Evolutionary conservation across 164 flowering plant genomes (phyloP), one percentile per base, ranked within the genome.

Genomic region (Euptelea pleiosperma): DNA sequence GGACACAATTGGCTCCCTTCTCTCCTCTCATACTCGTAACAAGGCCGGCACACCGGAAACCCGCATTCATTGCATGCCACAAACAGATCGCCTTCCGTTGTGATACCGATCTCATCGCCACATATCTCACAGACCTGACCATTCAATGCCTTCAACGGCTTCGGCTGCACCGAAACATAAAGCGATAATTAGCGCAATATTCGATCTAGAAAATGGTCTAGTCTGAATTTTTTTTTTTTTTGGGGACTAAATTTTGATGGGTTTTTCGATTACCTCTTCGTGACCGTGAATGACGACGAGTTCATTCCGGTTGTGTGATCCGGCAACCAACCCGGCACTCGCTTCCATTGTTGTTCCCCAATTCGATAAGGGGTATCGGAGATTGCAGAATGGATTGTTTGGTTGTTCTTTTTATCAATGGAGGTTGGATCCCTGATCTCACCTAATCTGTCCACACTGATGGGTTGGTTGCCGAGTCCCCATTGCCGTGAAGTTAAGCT

Each of bases 61-160:
- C 97, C 99, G 64, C 99, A 93, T 68, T 93, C 99, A 40, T 93
- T 85, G 60, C 99, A 93, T 0, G 99, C 99, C 55, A 90, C 96
- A 44, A 93, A 93, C 63, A 93, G 70, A 52, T 93, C 97, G 19
- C 97, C 99, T 3, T 90, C 97, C 2, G 77, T 81, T 0, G 92
- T 90, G 2, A 86, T 33, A 0, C 97, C 99, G 16, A 93, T 59
- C 52, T 83, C 85, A 63, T 93, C 99, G 0, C 97, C 92, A 54
- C 99, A 93, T 56, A 93, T 93, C 79, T 90, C 99, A 70, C 99
- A 93, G 2, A 84, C 87, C 61, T 90, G 97, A 11, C 97, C 96
- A 61, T 78, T 80, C 78, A 90, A 53, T 44, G 87, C 71, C 79
- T 78, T 93, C 91, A 85, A 63, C 8, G 87, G 75, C 78, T 86